These are phyloP conservation scores for Quercus gilva DNA, from an alignment of 306 rosid genomes.

Conservation along the genomic window DNA sequence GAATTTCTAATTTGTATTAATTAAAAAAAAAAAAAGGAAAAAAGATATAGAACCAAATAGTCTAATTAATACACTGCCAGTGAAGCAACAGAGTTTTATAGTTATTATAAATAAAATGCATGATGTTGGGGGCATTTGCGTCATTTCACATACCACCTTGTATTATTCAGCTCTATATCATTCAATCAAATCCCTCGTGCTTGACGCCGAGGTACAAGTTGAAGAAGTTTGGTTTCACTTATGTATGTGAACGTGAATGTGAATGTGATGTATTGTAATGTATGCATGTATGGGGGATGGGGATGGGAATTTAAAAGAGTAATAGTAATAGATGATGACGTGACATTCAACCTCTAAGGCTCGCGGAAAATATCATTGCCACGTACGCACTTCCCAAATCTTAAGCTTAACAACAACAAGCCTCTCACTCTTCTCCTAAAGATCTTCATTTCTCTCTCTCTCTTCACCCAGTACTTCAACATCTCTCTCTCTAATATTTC, in stretches of 20 bases:
- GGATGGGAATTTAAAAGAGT: too few relatives aligned
- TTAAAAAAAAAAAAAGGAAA: too few relatives aligned
- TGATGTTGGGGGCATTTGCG: too few relatives aligned
- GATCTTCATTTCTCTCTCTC: constrained; percentile 47
- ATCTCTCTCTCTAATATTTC: neutral
- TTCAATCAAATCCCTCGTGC: neutral
- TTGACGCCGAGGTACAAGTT: neutral
- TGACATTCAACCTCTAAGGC: constrained; percentile 24
- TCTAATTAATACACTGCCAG: too few relatives aligned
- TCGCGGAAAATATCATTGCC: constrained; percentile 87
- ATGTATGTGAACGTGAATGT: neutral
- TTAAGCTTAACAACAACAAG: constrained; percentile 29
- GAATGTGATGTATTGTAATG: neutral
- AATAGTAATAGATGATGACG: constrained; percentile 19
- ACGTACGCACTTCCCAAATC: constrained; percentile 47
- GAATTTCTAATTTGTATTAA: too few relatives aligned
- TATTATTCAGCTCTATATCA: too few relatives aligned
- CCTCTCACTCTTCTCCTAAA: constrained; percentile 38
- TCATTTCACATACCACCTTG: too few relatives aligned
- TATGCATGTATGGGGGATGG: constrained; percentile 6
- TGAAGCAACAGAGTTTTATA: too few relatives aligned
- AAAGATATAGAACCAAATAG: too few relatives aligned
- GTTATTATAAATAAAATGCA: too few relatives aligned
- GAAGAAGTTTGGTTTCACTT: too few relatives aligned
- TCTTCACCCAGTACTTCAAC: neutral